These are phyloP conservation scores for Metschnikowia cerradonensis DNA, from an alignment of 805 yeast genomes.

Conservation along the genomic window DNA sequence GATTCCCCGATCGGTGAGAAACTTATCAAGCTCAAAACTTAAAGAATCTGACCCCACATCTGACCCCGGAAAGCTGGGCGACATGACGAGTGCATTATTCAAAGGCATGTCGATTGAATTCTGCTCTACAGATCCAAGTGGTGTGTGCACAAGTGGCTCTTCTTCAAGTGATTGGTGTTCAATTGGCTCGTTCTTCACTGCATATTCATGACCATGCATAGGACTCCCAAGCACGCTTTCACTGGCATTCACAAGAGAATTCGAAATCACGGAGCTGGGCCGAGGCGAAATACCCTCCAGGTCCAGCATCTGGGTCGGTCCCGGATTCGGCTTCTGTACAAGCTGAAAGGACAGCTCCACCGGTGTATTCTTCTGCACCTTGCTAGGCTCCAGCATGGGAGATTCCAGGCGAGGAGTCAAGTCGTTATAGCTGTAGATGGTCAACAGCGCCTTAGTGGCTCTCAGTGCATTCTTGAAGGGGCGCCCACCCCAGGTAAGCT, in stretches of 20 bases:
- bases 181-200: neutral
- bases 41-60: neutral
- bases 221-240: neutral
- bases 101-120: neutral
- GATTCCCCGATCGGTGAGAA: neutral
- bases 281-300: too few species aligned
- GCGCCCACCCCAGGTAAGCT: slow-evolving; percentile 72
- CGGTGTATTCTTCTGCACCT: neutral
- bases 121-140: neutral
- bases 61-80: neutral
- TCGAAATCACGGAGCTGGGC: neutral
- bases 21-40: slow-evolving; percentile 2
- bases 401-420: neutral
- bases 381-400: neutral
- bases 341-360: neutral
- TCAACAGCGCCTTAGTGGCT: neutral
- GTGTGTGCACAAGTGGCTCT: neutral
- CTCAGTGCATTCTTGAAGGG: slow-evolving; percentile 43
- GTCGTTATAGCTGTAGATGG: neutral
- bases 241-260: too few species aligned
- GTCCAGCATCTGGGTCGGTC: neutral
- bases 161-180: neutral
- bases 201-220: neutral
- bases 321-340: neutral
- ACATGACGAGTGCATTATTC: neutral